Percentiles rank a stretch among this genome's conserved stretches.
Conservation (phyloP, 768 basidiomycete species). For the Phanerochaete carnosa region DNA sequence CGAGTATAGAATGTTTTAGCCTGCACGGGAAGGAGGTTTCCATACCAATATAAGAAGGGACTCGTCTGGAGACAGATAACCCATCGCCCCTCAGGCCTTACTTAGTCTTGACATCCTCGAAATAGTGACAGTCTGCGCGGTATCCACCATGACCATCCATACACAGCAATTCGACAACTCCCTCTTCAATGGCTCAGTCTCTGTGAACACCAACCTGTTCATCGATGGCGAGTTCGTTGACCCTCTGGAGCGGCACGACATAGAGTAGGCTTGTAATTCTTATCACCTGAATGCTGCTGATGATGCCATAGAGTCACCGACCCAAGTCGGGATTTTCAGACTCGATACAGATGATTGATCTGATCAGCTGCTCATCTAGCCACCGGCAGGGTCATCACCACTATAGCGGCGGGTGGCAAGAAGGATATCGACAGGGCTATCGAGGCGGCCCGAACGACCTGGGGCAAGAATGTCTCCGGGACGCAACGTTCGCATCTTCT, state of each 20-base stretch:
- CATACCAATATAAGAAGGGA: not conserved
- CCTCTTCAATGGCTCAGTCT: slow-evolving; percentile 21
- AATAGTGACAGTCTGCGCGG: too few species aligned
- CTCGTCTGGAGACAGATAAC: too few species aligned
- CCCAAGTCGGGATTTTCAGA: not conserved
- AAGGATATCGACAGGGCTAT: slow-evolving; percentile 46
- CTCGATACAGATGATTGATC: not conserved
- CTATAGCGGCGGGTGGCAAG: slow-evolving; percentile 29
- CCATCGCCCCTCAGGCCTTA: too few species aligned
- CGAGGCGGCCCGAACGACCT: slow-evolving; percentile 32
- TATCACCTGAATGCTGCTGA: not conserved
- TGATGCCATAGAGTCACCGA: not conserved
- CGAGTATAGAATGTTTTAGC: too few species aligned
- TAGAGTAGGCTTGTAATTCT: slow-evolving; percentile 6
- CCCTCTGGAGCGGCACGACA: not conserved
- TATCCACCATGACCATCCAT: slow-evolving; percentile 12
- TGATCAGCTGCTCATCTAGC: slow-evolving; percentile 17
- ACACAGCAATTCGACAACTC: slow-evolving; percentile 22
- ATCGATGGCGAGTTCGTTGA: slow-evolving; percentile 34
- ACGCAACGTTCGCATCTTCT: slow-evolving; percentile 32
- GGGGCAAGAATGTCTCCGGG: slow-evolving; percentile 35
- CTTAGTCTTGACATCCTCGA: too few species aligned
- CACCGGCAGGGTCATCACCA: slow-evolving; percentile 35
- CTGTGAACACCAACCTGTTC: slow-evolving; percentile 36
- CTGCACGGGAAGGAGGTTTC: not conserved